Percentiles rank a stretch among this genome's conserved stretches.
Conservation (phyloP, 257 asterid species). For the Orobanche coerulescens region DNA sequence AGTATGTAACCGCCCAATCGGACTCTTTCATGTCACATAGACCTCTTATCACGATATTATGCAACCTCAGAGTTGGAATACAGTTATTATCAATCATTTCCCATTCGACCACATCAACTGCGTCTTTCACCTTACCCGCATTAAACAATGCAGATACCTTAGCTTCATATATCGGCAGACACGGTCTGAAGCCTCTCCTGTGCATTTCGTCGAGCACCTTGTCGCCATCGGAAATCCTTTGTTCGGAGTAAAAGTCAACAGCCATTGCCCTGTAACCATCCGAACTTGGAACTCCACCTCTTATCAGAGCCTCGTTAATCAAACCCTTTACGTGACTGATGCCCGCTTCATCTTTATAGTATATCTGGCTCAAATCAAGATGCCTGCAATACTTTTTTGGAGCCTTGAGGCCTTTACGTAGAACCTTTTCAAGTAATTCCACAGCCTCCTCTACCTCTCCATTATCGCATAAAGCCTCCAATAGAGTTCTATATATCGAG, state of each 20-base stretch:
- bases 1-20: conserved; percentile 38
- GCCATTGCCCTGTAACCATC: conserved; percentile 63
- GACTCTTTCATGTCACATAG: conserved; percentile 42
- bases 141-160: conserved; percentile 47
- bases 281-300: conserved; percentile 56
- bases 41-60: conserved; percentile 60
- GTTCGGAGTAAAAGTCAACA: conserved; percentile 60
- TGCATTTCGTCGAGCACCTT: conserved; percentile 56
- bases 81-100: conserved; percentile 56
- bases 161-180: conserved; percentile 51
- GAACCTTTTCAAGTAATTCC: conserved; percentile 53
- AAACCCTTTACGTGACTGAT: conserved; percentile 34
- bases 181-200: conserved; percentile 45
- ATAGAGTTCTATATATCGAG: conserved; percentile 53
- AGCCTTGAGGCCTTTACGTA: conserved; percentile 76
- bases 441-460: conserved; percentile 64
- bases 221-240: conserved; percentile 54
- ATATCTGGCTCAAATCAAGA: conserved; percentile 41
- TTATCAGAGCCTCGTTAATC: conserved; percentile 59
- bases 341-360: conserved; percentile 27
- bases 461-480: conserved; percentile 73
- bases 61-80: conserved; percentile 48
- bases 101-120: conserved; percentile 43
- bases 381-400: conserved; percentile 47
- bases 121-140: conserved; percentile 47